phyloP scores from a whole-genome alignment of 306 rosid species.

The Sophora flavescens region DNA sequence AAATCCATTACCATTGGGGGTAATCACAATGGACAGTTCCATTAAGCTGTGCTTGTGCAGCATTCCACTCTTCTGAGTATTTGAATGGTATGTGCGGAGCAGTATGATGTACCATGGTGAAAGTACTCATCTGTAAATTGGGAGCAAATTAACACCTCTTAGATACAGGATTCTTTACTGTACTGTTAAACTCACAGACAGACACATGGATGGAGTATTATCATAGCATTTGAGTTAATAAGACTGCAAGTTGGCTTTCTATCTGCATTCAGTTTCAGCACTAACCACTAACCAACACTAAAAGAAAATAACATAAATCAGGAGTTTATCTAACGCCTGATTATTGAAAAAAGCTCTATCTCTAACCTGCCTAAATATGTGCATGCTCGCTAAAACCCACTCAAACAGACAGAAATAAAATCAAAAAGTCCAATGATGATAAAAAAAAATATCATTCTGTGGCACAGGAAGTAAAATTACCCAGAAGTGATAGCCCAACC shows the following conservation, averaged over 20 bases:
- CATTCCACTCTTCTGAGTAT: conserved; percentile 89
- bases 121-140: conserved; percentile 83
- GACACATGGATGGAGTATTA: neutral
- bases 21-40: conserved; percentile 98
- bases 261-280: conserved; percentile 22
- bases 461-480: conserved; percentile 58
- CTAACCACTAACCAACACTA: conserved; percentile 3
- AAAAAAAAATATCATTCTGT: conserved; percentile 38
- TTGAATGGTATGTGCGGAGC: conserved; percentile 98
- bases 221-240: neutral
- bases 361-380: conserved; percentile 8
- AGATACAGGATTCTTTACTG: conserved; percentile 28
- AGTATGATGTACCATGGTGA: conserved; percentile 99
- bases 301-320: conserved; percentile 11
- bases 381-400: conserved; percentile 4
- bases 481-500: conserved; percentile 99
- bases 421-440: neutral
- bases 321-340: conserved; percentile 31
- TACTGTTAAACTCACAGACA: neutral
- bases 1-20: conserved; percentile 77
- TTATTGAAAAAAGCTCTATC: conserved; percentile 10
- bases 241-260: conserved; percentile 20
- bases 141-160: conserved; percentile 43
- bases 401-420: conserved; percentile 24
- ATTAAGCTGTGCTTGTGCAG: conserved; percentile 91